A percentile compares a stretch with the other conserved stretches of the same genome.
phyloP scores from a whole-genome alignment of 352 stramenopile species.

The Pythium grandisporangium region DNA sequence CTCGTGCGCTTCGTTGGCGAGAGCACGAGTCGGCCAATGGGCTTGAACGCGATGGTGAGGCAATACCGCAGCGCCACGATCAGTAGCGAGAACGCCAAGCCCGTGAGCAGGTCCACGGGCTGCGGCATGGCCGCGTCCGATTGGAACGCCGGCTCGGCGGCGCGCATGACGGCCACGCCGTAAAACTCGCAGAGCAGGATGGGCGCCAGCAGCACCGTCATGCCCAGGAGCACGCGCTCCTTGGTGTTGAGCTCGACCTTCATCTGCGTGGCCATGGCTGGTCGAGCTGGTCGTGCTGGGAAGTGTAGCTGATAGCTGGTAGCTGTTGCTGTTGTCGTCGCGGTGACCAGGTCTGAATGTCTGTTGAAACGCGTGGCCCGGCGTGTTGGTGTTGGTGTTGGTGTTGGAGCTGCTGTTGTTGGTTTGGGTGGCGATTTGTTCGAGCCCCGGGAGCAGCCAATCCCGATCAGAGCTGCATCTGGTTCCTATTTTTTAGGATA shows the following conservation, averaged over 20 bases:
- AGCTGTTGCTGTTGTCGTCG: no score
- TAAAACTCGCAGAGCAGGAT: slow-evolving; percentile 44
- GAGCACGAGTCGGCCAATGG: slow-evolving; percentile 33
- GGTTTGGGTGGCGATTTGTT: no score
- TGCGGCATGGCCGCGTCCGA: slow-evolving; percentile 33
- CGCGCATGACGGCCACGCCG: slow-evolving; percentile 34
- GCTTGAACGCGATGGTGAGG: slow-evolving; percentile 22
- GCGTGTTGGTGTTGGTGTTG: no score
- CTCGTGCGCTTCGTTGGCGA: slow-evolving; percentile 38
- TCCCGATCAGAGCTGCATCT: no score
- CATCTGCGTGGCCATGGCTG: slow-evolving; percentile 58
- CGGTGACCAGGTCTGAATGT: no score
- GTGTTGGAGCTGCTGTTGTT: no score
- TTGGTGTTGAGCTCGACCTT: slow-evolving; percentile 43
- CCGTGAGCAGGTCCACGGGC: slow-evolving; percentile 25
- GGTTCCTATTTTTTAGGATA: no score
- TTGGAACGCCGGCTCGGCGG: slow-evolving; percentile 18
- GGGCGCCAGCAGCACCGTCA: slow-evolving; percentile 51
- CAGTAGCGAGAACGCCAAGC: slow-evolving; percentile 16
- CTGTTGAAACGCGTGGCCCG: no score
- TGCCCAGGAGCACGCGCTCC: slow-evolving; percentile 42
- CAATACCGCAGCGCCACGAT: slow-evolving; percentile 35
- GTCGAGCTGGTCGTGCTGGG: no score
- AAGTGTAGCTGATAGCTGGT: no score
- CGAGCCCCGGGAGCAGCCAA: no score